Conservation (phyloP, 441 rosid genomes). For the Rhodomyrtus psidioides region DNA sequence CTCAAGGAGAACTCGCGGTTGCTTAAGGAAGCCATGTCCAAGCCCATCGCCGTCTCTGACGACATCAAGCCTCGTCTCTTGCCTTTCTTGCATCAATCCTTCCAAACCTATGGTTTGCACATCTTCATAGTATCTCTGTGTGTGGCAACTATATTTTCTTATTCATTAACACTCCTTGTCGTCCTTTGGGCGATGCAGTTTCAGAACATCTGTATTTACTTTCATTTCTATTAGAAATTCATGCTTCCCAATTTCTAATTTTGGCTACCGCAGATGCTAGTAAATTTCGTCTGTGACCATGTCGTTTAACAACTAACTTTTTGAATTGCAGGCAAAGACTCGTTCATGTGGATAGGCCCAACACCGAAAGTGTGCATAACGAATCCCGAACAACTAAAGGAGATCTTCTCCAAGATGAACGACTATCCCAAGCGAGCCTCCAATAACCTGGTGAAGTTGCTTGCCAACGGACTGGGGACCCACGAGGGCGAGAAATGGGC, state of each 20-base stretch:
- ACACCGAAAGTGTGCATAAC: conserved; percentile 8
- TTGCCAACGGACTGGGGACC: neutral
- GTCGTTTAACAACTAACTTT: too few relatives aligned
- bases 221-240: too few relatives aligned
- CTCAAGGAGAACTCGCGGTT: neutral
- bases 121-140: neutral
- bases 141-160: too few relatives aligned
- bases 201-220: too few relatives aligned
- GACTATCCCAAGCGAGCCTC: neutral
- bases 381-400: conserved; percentile 12
- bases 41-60: neutral
- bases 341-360: conserved; percentile 10
- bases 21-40: neutral
- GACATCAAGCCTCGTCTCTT: neutral
- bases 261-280: too few relatives aligned
- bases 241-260: too few relatives aligned
- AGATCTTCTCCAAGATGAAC: neutral
- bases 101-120: neutral
- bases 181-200: too few relatives aligned
- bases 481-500: neutral
- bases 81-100: neutral
- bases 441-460: neutral
- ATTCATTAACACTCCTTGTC: too few relatives aligned
- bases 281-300: too few relatives aligned
- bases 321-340: conserved; percentile 10